phyloP scores from a whole-genome alignment of 2,329 filamentous ascomycete genomes.

The Fusarium sp. region DNA sequence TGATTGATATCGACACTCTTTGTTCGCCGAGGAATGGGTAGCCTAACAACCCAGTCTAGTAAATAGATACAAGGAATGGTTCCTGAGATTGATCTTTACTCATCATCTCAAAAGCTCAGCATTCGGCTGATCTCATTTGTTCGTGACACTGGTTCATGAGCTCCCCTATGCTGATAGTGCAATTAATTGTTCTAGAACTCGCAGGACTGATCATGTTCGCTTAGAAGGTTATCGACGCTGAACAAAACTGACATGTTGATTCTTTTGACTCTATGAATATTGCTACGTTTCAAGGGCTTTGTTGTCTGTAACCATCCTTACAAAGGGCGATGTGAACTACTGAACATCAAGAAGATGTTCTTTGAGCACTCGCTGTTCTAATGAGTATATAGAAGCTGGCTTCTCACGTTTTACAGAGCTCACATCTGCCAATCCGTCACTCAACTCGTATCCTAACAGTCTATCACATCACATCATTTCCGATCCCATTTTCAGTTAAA shows the following conservation, averaged over 20 bases:
- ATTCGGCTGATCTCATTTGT: background rate
- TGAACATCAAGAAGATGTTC: background rate
- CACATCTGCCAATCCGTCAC: background rate
- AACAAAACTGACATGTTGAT: background rate
- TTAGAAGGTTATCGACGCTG: background rate
- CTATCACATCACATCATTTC: background rate
- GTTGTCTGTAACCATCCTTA: background rate
- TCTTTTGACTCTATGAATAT: background rate
- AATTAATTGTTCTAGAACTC: background rate
- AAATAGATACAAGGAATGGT: background rate
- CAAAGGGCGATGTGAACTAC: background rate
- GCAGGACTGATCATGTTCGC: background rate
- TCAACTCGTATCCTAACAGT: background rate
- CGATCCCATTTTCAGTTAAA: background rate
- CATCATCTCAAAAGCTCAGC: background rate
- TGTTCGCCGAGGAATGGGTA: no score
- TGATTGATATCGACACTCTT: no score
- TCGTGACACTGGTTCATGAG: rapidly evolving
- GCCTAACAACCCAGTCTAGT: background rate
- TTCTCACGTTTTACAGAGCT: background rate
- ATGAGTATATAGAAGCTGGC: background rate
- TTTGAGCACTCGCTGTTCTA: background rate
- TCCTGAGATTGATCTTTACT: background rate
- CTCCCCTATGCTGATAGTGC: background rate
- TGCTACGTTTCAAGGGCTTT: background rate